Evolutionary conservation across 305 asterid species (phyloP).

Genomic region (Rubia tinctorum): DNA sequence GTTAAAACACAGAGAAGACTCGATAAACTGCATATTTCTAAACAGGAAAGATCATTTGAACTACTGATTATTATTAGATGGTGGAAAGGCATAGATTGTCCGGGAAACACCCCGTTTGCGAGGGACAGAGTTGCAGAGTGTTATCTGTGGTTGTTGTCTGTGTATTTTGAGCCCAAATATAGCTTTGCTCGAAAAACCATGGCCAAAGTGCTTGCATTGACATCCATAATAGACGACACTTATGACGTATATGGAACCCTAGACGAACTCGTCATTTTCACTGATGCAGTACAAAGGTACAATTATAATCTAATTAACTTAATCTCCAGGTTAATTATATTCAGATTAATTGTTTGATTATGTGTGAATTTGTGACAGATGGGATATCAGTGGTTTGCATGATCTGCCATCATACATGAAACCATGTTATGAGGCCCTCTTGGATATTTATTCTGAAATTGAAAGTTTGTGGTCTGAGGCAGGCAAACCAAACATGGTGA

Average conservation of each 20-base stretch:
- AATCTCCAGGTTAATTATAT: too few relatives aligned
- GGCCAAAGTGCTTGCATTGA: conserved; percentile 16
- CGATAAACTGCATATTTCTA: too few relatives aligned
- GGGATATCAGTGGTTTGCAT: conserved; percentile 11
- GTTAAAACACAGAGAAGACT: too few relatives aligned
- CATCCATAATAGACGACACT: conserved; percentile 27
- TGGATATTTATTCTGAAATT: conserved; percentile 24
- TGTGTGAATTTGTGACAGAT: conserved; percentile 24
- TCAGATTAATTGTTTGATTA: too few relatives aligned
- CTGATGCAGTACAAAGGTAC: conserved; percentile 36
- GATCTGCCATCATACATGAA: conserved; percentile 26
- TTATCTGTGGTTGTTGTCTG: conserved; percentile 23
- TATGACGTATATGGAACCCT: conserved; percentile 31
- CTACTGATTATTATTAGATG: too few relatives aligned
- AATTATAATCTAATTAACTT: too few relatives aligned
- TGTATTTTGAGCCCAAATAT: conserved; percentile 30
- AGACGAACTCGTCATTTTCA: conserved; percentile 35
- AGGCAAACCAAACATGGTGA: conserved; percentile 20
- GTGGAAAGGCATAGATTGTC: conserved; percentile 31
- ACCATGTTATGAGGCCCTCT: conserved; percentile 13
- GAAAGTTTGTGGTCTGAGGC: conserved; percentile 25
- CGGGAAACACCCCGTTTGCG: conserved; percentile 31
- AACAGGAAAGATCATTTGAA: too few relatives aligned
- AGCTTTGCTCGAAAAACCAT: conserved; percentile 12
- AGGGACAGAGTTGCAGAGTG: conserved; percentile 38